Conservation (phyloP, 1,284 basidiomycete genomes). For the Ustilago sp. region DNA sequence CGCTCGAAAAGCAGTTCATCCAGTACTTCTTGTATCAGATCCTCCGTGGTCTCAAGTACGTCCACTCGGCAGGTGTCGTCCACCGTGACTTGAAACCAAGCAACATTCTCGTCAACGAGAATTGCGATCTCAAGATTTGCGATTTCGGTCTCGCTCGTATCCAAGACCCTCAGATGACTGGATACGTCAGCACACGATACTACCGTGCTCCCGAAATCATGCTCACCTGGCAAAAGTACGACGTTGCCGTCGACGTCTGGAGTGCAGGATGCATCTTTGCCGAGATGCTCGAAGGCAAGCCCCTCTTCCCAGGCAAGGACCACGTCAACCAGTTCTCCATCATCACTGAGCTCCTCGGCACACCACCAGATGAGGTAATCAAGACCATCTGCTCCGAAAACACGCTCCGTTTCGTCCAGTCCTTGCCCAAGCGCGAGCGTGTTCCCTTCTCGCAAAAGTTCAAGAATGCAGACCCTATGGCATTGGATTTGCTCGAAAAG, state of each 20-base stretch:
- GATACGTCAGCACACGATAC: constrained; percentile 98
- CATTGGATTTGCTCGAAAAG: constrained; percentile 94
- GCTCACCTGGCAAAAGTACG: constrained; percentile 99
- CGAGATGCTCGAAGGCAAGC: constrained; percentile 99
- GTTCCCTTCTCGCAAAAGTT: constrained; percentile 96
- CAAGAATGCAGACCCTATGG: constrained; percentile 88
- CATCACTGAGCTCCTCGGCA: constrained; percentile 97
- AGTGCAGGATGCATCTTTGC: constrained; percentile 99
- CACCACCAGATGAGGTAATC: constrained; percentile 98
- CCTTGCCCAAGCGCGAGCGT: constrained; percentile 93
- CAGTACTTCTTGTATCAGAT: constrained; percentile 99
- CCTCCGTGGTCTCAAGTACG: constrained; percentile 96
- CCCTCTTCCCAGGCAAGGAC: constrained; percentile 98
- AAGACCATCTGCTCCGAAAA: constrained; percentile 98
- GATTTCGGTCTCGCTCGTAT: constrained; percentile 94
- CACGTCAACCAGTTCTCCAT: constrained; percentile 99
- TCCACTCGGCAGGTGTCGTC: constrained; percentile 98
- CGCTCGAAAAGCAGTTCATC: constrained; percentile 99
- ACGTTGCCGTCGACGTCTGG: constrained; percentile 98
- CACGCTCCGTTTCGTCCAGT: constrained; percentile 98
- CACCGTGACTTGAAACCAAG: constrained; percentile 97
- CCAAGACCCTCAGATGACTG: constrained; percentile 99
- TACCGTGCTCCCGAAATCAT: constrained; percentile 99
- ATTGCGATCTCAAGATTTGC: constrained; percentile 99
- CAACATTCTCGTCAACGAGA: constrained; percentile 99